Evolutionary conservation across 192 early-diverging fungal genomes (phyloP), one percentile per base, ranked within the genome.

Genomic region (Tieghemiomyces parasiticus): DNA sequence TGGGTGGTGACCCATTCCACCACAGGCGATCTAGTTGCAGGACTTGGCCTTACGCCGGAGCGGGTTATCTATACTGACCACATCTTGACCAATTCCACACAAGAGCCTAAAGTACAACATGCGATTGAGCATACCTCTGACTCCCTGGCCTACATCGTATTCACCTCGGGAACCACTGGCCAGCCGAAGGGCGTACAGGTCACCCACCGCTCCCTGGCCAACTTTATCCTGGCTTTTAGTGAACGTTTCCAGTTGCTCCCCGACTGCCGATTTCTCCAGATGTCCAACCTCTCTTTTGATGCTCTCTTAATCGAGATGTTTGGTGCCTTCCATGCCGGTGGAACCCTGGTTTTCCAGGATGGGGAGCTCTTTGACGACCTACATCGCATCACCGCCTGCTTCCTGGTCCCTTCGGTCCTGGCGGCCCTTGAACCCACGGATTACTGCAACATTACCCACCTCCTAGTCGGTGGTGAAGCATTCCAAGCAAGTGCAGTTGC

Each of bases 141-240:
- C 20, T 0, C 32, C n/a, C n/a, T n/a, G 52, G 52, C 52, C 3
- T 54, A 32, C 6, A 32, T 54, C 29, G n/a, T 32, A n/a, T 54
- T 54, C 32, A 54, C 52, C 14, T 54, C 52, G 0, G 52, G 52
- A 28, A 54, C 29, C 13, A 54, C 52, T 2, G 52, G 52, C 0
- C 28, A 29, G 4, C 52, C 52, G 28, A 54, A 54, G 52, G 52
- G 29, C 3, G 52, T 54, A 0, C 52, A 28, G 6, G 29, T 20
- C 1, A 25, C 28, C 14, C 52, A 54, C 28, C 28, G 32, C 20
- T 54, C 52, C 3, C 29, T 29, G 0, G 24, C 32, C 10, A 54
- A 54, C 32, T 28, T 32, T 30, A 29, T 54, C 19, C 28, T 28
- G n/a, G n/a, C 28, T 16, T 19, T 28, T 4, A 20, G 24, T 54